Base-by-base conservation (phyloP, 176 grass and related monocot species). In the Zea luxurians region DNA sequence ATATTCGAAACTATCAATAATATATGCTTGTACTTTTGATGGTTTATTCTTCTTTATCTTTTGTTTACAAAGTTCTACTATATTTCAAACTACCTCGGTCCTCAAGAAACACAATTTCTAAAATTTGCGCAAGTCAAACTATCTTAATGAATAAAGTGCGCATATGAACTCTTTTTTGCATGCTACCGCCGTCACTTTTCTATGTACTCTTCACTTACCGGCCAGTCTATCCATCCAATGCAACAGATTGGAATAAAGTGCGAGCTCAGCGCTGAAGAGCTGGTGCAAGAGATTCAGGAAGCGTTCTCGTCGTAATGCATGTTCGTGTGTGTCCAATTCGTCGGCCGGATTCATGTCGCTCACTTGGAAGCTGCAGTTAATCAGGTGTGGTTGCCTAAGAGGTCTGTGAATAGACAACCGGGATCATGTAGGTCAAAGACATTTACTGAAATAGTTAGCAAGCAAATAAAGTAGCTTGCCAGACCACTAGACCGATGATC, bases 191-290 rank as follows among this genome's bases (percentile, higher is more conserved):
- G 9, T 49, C 11, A 47, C 5, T 4, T 13, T 3, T 38, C 4
- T 5, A 49, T 49, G 15, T 12, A 78, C 16, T 66, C 55, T 5
- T 76, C 42, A 16, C 48, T 55, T 43, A 79, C 3, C 4, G 0
- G 0, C 3, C 4, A 0, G 0, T 34, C 6, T 78, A 45, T 64
- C 12, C 48, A 70, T 49, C 27, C 27, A 27, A 4, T 40, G 20
- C 37, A 66, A 74, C 95, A 98, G 95, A 98, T 94, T 50, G 95
- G 95, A 85, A 90, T 98, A 7, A 89, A 98, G 75, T 98, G 95
- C 48, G 75, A 86, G 36, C 91, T 98, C 13, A 98, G 95, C 48
- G 91, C 85, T 5, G 91, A 98, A 68, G 95, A 94, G 80, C 85
- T 98, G 12, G 89, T 84, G 38, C 87, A 94, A 71, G 87, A 84